Conservation (phyloP, 192 early-diverging fungal species). For the Coemansia sp. region DNA sequence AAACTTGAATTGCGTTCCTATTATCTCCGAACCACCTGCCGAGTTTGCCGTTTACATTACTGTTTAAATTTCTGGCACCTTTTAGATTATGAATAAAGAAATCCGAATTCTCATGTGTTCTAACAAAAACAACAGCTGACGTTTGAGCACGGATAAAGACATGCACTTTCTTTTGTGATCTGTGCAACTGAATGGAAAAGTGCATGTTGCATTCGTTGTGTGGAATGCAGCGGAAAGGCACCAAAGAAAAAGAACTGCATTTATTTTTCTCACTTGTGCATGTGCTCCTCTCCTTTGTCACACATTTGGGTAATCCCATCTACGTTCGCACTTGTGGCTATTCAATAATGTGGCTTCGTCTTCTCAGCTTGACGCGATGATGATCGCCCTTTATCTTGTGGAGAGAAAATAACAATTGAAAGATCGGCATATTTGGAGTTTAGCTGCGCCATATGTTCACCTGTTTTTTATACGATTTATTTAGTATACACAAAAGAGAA, state of each 20-base stretch:
- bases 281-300: not conserved
- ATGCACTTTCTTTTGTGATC: not conserved
- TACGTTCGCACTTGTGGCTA: not conserved
- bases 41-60: not conserved
- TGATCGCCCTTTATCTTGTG: not conserved
- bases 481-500: not conserved
- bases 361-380: not conserved
- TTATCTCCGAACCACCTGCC: not conserved
- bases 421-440: constrained; percentile 1
- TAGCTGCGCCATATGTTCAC: not conserved
- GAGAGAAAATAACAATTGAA: not conserved
- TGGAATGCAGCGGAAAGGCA: not conserved
- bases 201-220: not conserved
- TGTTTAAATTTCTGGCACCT: not conserved
- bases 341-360: not conserved
- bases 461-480: not conserved
- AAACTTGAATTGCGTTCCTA: not conserved
- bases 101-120: constrained; percentile 6
- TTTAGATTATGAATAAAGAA: not conserved
- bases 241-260: not conserved
- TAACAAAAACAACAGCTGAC: not conserved
- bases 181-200: not conserved
- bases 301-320: not conserved
- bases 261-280: not conserved
- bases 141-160: not conserved